Base-by-base conservation (phyloP, 192 early-diverging fungal genomes). In the Coemansia sp. region DNA sequence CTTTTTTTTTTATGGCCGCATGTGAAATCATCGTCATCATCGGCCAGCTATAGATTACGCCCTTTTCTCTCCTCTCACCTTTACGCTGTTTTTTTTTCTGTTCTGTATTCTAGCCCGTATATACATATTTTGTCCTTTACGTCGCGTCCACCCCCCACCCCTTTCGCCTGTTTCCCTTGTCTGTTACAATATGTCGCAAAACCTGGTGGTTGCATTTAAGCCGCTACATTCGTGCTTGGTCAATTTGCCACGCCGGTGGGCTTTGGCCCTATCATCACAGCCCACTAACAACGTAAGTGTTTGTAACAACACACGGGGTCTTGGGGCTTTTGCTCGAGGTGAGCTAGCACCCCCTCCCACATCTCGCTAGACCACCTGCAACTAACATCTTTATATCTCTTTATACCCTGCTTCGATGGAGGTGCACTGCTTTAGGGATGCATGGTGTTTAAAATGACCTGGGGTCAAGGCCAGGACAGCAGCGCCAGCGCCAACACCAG, bases 181-280 rank as follows among this genome's bases (percentile, higher is more conserved):
- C 46, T 40, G 48, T 34, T 47, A 32, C 13, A 17, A 25, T 14
- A 86, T 85, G 85, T 69, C 78, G 10, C 81, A 85, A 58, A 72
- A 64, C 28, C 70, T 87, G 43, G 72, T 79, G n/a, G 74, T 89
- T 23, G 72, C 74, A 17, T 85, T 86, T 41, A 64, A 73, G 6
- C 82, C 85, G 22, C 53, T 90, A 36, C 57, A 75, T 5, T 79
- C 85, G 8, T 85, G 87, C 63, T 77, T 88, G 39, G 84, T 89
- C 39, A 88, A 87, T 58, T 53, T 93, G 24, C 91, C 91, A 3
- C 46, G 72, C 8, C 72, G 79, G 14, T 93, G 91, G 91, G 77
- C 75, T 13, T 67, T 81, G 33, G 85, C 87, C 5, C 67, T 93
- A 26, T 77, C 83, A 46, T 82, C 85, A 10, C 79, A 81, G 26